Evolutionary conservation across 1,284 basidiomycete genomes (phyloP).

Genomic region (Ceratobasidium sp.): DNA sequence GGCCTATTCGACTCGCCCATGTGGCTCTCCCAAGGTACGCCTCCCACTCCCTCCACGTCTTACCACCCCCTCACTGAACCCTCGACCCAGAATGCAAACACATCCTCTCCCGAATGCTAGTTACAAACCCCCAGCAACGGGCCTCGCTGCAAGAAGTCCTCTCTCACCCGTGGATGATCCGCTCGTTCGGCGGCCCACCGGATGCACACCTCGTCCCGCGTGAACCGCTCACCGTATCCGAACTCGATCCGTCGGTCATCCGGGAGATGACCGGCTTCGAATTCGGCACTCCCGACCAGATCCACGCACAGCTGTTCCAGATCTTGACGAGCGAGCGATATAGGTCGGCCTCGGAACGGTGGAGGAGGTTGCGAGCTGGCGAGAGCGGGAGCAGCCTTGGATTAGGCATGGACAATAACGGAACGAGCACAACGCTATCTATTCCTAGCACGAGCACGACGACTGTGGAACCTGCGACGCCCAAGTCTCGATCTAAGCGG

Average conservation of each 20-base stretch:
- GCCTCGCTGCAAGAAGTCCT: conserved; percentile 90
- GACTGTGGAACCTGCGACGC: conserved; percentile 53
- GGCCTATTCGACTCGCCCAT: conserved; percentile 97
- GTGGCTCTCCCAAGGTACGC: conserved; percentile 92
- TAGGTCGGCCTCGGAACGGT: conserved; percentile 76
- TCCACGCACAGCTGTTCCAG: conserved; percentile 79
- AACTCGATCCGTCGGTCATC: conserved; percentile 89
- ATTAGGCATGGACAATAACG: background rate
- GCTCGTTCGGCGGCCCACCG: conserved; percentile 86
- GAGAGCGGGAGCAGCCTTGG: conserved; percentile 60
- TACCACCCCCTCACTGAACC: background rate
- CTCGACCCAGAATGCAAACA: conserved; percentile 89
- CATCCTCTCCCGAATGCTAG: conserved; percentile 94
- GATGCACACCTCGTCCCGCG: conserved; percentile 90
- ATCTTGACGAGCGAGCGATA: conserved; percentile 88
- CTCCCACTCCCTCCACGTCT: conserved; percentile 14
- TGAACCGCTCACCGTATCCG: conserved; percentile 81
- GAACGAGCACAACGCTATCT: conserved; percentile 7
- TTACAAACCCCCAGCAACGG: conserved; percentile 90
- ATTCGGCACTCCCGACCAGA: conserved; percentile 91
- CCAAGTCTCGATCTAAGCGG: conserved; percentile 61
- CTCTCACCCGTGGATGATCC: conserved; percentile 93
- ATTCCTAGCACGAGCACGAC: conserved; percentile 23
- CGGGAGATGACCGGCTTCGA: conserved; percentile 97
- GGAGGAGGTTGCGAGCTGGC: conserved; percentile 79